Evolutionary conservation across 345 rosid species (phyloP), one percentile per base, ranked within the genome.

Genomic region (Syzygium aromaticum): DNA sequence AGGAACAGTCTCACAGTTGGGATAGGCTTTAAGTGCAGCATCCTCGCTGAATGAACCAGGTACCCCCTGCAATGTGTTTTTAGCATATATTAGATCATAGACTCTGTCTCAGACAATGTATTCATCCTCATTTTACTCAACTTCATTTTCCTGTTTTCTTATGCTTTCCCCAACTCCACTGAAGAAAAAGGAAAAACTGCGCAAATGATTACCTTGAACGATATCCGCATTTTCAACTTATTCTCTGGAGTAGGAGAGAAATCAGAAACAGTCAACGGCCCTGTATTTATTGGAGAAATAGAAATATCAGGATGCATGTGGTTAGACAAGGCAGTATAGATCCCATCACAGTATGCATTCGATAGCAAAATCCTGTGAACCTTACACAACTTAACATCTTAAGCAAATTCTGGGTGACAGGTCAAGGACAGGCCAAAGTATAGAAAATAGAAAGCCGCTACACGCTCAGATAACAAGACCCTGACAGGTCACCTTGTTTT

Each of bases 1-100:
- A 51, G 95, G 93, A 51, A 94, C 92, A 78, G 95, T 91, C 88
- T 94, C 92, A 89, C 94, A 92, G 52, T 91, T 89, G 19, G 96
- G 94, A 88, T 94, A 94, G 77, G 95, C 95, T 87, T 94, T 94
- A n/a, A 91, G 91, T 23, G 95, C 96, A 56, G 96, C 96, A 38
- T 91, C 95, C 89, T 94, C 96, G 51, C 90, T 91, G 88, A 67
- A 93, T 21, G 96, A 91, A 83, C 95, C 96, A 17, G 92, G 89
- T 40, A 87, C 38, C n/a, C 96, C 96, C 95, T 94, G 91, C 85
- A 89, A 7, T 51, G 73, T 64, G 27, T 73, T 73, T 73, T 38
- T 49, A 73, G 82, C 49, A 73, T 38, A 38, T 5, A 73, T 73
- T 40, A 73, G 57, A 84, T 54, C 53, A 23, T 77, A 28, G 22